Base-by-base conservation (phyloP, 331 rosid species). In the Saraca asoca region DNA sequence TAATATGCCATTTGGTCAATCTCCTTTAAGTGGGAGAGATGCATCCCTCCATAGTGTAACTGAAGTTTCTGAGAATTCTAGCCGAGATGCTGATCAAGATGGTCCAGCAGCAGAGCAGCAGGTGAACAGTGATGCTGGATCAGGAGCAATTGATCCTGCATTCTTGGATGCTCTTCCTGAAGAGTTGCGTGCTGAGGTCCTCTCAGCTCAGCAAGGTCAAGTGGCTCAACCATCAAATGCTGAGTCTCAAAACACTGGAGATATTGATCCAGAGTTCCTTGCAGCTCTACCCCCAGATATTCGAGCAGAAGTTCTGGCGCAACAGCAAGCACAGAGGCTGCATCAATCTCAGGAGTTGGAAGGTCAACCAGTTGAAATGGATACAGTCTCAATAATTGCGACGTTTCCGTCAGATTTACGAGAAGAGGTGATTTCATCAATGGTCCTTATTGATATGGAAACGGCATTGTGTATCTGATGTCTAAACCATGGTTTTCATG, bases 321-420 rank as follows among this genome's bases (percentile, higher is more conserved):
- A 94, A 73, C 99, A 94, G 75, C 97, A 88, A 85, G 95, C 96
- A 20, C 99, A 88, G 66, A 90, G 99, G 82, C 64, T 85, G 53
- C 96, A 88, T 82, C 97, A 86, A 63, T 86, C 99, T 62, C 99
- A 88, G 79, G 99, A 90, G 71, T 82, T 94, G 86, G 99, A 94
- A 78, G 99, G 99, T 24, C 98, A 90, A 75, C 98, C 98, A 0
- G 97, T 93, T 68, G 98, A 93, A 81, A 93, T 93, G 98, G 98
- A 94, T 68, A 90, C 99, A 11, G 99, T 94, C 63, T 94, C 99
- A 41, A 94, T 94, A 75, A 94, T 94, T 81, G 99, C 99, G 44
- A 94, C 99, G 13, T 94, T 94, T 69, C 99, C 99, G 64, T 86
- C 99, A 33, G 99, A 94, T 14, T 82, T 94, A 75, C 86, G 99